Evolutionary conservation across 2,329 filamentous ascomycete species (phyloP), one percentile per base, ranked within the genome.

Genomic region (Rutstroemia sydowiana): DNA sequence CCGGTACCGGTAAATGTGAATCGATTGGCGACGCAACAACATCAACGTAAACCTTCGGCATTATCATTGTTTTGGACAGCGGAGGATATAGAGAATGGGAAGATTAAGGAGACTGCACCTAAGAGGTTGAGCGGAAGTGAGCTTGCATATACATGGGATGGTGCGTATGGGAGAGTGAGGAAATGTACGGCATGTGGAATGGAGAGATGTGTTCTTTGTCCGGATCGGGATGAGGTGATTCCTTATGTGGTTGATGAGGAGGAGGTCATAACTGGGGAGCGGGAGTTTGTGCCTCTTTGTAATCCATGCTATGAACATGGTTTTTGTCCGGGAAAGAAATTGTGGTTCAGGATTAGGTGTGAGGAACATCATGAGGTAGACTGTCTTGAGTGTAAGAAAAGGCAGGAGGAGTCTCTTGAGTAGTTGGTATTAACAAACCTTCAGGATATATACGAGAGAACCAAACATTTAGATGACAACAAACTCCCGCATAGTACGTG

Each of bases 111-210:
- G 16, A 10, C 10, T 14, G 34, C 7, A 16, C 7, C 6, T 7
- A 32, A 32, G 30, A 13, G 30, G 7, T 14, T 37, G 13, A 6
- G n/a, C 6, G 48, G 21, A n/a, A 50, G 13, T 8, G 48, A 50
- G 8, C 34, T 45, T 21, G 48, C 40, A 2, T 50, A 50, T 37
- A 30, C 34, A 36, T 50, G 48, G 48, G 48, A 50, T 44, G 48
- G 48, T 3, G 48, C 48, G 14, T 50, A 44, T 37, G 48, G 31
- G n/a, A 44, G 48, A 40, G 43, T 50, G 40, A 44, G n/a, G 30
- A 4, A 45, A 16, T n/a, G 48, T 44, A 20, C 32, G 48, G 10
- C 45, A 34, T 45, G 48, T 50, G 7, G n/a, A 34, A 16, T 50
- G 40, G 18, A 13, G 5, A 7, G 40, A 40, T 3, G 7, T 18